phyloP scores from a whole-genome alignment of 2,329 filamentous ascomycete species.

The Aspergillus ustus region DNA sequence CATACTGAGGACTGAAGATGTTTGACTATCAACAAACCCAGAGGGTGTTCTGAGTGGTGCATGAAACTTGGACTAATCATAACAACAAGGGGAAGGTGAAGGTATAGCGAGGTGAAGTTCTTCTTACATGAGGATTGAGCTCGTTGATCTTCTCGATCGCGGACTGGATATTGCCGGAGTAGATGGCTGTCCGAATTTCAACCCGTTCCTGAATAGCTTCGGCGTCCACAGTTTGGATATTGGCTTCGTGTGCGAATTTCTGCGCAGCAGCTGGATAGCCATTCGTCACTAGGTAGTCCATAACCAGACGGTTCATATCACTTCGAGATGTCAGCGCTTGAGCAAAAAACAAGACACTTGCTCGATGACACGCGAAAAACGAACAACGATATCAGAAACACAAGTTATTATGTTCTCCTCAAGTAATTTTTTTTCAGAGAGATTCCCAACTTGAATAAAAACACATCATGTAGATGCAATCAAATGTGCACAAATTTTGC shows the following conservation, averaged over 20 bases:
- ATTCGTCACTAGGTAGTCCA: slow-evolving; percentile 96
- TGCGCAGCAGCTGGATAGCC: slow-evolving; percentile 91
- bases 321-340: slow-evolving; percentile 56
- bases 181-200: slow-evolving; percentile 82
- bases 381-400: slow-evolving; percentile 63
- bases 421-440: slow-evolving; percentile 84
- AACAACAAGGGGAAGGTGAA: slow-evolving; percentile 48
- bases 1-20: slow-evolving; percentile 87
- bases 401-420: slow-evolving; percentile 90
- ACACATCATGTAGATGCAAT: slow-evolving; percentile 72
- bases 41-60: slow-evolving; percentile 97
- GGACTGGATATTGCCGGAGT: slow-evolving; percentile 79
- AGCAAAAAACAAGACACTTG: slow-evolving; percentile 1
- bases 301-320: slow-evolving; percentile 91
- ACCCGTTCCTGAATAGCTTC: slow-evolving; percentile 77
- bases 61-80: slow-evolving; percentile 99
- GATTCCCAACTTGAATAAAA: slow-evolving; percentile 97
- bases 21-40: slow-evolving; percentile 84
- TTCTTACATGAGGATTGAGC: slow-evolving; percentile 85
- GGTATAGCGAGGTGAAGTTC: slow-evolving; percentile 39
- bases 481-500: slow-evolving; percentile 9
- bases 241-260: slow-evolving; percentile 93
- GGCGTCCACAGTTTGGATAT: slow-evolving; percentile 74
- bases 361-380: slow-evolving; percentile 12
- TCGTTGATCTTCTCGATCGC: slow-evolving; percentile 90